Evolutionary conservation across 345 rosid species (phyloP).

Genomic region (Excoecaria agallocha): DNA sequence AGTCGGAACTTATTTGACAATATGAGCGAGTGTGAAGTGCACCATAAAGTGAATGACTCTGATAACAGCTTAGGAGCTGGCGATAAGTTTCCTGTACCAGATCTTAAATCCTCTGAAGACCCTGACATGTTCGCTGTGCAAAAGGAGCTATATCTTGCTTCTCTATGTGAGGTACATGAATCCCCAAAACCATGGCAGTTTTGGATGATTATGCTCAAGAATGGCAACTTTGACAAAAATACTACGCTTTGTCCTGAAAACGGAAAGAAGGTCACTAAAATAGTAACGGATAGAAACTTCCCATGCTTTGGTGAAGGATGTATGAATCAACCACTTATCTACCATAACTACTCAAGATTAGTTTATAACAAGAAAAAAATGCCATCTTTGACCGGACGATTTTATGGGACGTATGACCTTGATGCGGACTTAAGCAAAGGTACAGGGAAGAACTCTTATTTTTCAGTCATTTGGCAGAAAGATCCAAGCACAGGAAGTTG

Average conservation of each 20-base stretch:
- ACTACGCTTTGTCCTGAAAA: slow-evolving; percentile 29
- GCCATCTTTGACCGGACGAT: slow-evolving; percentile 24
- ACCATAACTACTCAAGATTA: slow-evolving; percentile 20
- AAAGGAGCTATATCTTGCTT: slow-evolving; percentile 29
- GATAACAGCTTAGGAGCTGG: slow-evolving; percentile 28
- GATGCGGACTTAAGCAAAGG: slow-evolving; percentile 27
- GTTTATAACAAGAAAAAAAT: slow-evolving; percentile 16
- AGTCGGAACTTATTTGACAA: slow-evolving; percentile 12
- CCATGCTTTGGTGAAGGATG: slow-evolving; percentile 32
- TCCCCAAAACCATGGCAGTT: slow-evolving; percentile 29
- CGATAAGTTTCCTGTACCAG: slow-evolving; percentile 44
- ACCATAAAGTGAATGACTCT: slow-evolving; percentile 24
- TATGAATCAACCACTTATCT: slow-evolving; percentile 30
- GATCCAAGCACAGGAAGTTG: slow-evolving; percentile 24
- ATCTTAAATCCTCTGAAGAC: slow-evolving; percentile 33
- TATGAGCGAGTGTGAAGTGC: slow-evolving; percentile 38
- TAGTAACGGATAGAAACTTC: slow-evolving; percentile 18
- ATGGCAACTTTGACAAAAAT: slow-evolving; percentile 26
- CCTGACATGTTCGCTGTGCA: slow-evolving; percentile 31
- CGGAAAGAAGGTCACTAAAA: slow-evolving; percentile 23
- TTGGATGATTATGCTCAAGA: slow-evolving; percentile 34
- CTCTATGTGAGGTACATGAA: slow-evolving; percentile 22
- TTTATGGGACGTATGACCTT: slow-evolving; percentile 27
- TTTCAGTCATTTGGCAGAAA: slow-evolving; percentile 27
- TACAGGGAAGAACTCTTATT: slow-evolving; percentile 12